phyloP scores from a whole-genome alignment of 768 basidiomycete species.

The Podaxis sp. region DNA sequence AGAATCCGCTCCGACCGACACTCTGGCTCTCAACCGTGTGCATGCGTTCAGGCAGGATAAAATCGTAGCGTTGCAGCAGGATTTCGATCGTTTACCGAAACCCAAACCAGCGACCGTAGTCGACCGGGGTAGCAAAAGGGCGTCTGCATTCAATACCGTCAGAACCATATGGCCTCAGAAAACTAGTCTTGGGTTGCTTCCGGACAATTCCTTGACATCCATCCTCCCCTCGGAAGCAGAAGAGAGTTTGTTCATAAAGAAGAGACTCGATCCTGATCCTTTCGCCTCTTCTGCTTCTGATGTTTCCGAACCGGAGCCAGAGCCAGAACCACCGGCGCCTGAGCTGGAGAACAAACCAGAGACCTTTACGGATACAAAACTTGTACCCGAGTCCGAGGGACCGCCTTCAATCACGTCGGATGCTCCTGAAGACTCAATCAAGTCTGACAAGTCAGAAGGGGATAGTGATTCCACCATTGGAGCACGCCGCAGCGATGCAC shows the following conservation, averaged over 20 bases:
- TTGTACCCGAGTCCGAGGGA: background rate
- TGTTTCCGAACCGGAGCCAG: constrained; percentile 62
- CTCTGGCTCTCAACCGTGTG: constrained; percentile 83
- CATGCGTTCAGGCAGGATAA: constrained; percentile 88
- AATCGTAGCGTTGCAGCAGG: constrained; percentile 95
- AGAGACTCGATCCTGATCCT: constrained; percentile 54
- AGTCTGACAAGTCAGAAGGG: constrained; percentile 50
- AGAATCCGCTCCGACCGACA: constrained; percentile 79
- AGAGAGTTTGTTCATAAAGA: constrained; percentile 48
- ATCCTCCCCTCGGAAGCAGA: constrained; percentile 70
- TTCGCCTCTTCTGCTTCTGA: constrained; percentile 73
- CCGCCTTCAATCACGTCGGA: background rate
- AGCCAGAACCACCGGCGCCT: background rate
- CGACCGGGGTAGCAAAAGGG: constrained; percentile 52
- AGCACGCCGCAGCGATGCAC: constrained; percentile 39
- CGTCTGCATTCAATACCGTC: constrained; percentile 68
- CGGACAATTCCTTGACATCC: constrained; percentile 59
- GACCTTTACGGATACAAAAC: background rate
- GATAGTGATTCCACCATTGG: constrained; percentile 89
- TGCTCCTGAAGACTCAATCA: constrained; percentile 13
- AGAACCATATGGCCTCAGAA: constrained; percentile 71
- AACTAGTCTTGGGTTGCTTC: constrained; percentile 52
- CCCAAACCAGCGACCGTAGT: constrained; percentile 51
- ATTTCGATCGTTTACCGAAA: constrained; percentile 84
- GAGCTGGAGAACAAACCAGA: background rate